These are phyloP conservation scores for Lotmaria passim DNA, from an alignment of 208 protist species.

Conservation along the genomic window DNA sequence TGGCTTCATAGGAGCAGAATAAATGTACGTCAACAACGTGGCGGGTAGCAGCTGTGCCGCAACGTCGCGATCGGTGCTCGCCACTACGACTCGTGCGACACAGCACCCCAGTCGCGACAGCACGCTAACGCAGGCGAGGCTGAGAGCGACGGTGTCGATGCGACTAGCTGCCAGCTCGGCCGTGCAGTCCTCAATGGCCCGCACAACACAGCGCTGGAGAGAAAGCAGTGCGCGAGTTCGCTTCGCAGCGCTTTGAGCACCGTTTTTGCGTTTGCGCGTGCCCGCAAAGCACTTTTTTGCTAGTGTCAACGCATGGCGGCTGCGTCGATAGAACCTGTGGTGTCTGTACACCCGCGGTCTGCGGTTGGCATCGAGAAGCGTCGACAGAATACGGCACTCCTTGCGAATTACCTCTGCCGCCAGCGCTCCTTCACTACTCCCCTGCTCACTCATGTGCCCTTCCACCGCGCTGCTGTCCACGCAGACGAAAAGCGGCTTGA, in stretches of 20 bases:
- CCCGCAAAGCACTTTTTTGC: slow-evolving; percentile 27
- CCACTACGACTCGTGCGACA: slow-evolving; percentile 14
- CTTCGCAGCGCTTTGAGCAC: background rate
- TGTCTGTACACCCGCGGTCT: slow-evolving; percentile 56
- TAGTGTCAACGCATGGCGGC: slow-evolving; percentile 23
- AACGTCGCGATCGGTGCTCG: background rate
- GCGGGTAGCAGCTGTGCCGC: background rate
- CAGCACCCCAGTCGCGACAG: slow-evolving; percentile 55
- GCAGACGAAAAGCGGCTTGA: background rate
- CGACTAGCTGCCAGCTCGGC: slow-evolving; percentile 56
- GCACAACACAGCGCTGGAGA: slow-evolving; percentile 21
- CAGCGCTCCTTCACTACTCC: background rate
- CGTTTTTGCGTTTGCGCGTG: background rate
- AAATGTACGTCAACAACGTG: background rate
- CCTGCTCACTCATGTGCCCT: slow-evolving; percentile 4
- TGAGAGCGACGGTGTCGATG: slow-evolving; percentile 62
- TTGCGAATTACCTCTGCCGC: slow-evolving; percentile 9
- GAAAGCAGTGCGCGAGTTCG: slow-evolving; percentile 12
- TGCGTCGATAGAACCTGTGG: slow-evolving; percentile 55
- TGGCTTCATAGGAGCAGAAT: background rate
- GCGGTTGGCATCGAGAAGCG: slow-evolving; percentile 23
- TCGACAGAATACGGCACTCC: slow-evolving; percentile 25
- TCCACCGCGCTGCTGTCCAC: background rate
- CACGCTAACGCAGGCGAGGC: slow-evolving; percentile 37
- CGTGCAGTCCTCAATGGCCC: slow-evolving; percentile 47